Conservation (phyloP, 2,329 filamentous ascomycete species). For the Alternaria ventricosa region DNA sequence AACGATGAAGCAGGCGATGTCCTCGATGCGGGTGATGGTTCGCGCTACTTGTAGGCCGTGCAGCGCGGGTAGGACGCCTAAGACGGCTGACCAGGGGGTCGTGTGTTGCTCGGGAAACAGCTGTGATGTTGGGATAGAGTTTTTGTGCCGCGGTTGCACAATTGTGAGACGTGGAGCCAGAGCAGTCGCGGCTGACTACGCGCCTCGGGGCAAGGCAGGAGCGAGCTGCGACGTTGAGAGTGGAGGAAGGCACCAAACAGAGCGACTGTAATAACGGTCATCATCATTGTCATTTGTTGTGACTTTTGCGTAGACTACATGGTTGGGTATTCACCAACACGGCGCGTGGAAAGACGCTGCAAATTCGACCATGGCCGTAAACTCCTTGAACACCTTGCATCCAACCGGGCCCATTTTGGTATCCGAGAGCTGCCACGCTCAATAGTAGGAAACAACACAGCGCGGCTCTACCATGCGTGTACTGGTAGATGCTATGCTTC, state of each 20-base stretch:
- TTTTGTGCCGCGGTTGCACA: conserved; percentile 15
- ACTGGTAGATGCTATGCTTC: conserved; percentile 28
- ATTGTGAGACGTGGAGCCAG: conserved; percentile 5
- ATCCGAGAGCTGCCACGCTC: conserved; percentile 40
- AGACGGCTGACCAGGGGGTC: conserved; percentile 11
- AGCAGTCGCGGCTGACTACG: conserved; percentile 8
- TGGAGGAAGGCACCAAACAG: background rate
- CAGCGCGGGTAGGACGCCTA: conserved; percentile 28
- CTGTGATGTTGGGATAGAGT: conserved; percentile 26
- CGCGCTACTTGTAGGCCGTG: conserved; percentile 40
- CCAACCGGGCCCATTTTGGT: conserved; percentile 40
- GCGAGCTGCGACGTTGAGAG: background rate
- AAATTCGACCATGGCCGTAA: conserved; percentile 32
- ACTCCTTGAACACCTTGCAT: conserved; percentile 42
- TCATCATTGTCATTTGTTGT: conserved; percentile 21
- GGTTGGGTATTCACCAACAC: conserved; percentile 24
- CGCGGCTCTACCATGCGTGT: conserved; percentile 29
- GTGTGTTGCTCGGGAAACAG: conserved; percentile 14
- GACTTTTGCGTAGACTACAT: conserved; percentile 48
- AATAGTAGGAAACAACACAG: conserved; percentile 23
- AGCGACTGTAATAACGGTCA: conserved; percentile 12
- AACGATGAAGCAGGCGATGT: conserved; percentile 26
- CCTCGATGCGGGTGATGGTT: conserved; percentile 40
- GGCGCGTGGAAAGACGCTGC: conserved; percentile 32
- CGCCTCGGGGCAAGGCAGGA: background rate